A percentile compares a stretch with the other conserved stretches of the same genome.
These are phyloP conservation scores for Erythrophleum ivorense DNA, from an alignment of 331 rosid genomes.

Conservation along the genomic window DNA sequence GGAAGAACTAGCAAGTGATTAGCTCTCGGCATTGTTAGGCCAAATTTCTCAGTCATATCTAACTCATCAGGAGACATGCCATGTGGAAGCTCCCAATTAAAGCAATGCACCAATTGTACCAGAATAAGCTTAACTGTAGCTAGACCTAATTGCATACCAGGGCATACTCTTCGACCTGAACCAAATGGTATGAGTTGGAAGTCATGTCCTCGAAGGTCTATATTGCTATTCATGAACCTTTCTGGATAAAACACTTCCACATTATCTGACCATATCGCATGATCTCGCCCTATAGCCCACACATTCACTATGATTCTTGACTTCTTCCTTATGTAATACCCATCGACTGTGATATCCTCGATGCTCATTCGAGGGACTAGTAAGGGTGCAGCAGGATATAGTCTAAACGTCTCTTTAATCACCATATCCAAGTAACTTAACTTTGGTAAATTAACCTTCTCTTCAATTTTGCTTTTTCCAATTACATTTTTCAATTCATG, in stretches of 20 bases:
- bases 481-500: conserved; percentile 42
- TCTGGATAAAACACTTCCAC: conserved; percentile 49
- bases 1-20: conserved; percentile 36
- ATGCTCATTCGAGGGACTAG: conserved; percentile 37
- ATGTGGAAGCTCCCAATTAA: conserved; percentile 50
- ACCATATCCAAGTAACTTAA: conserved; percentile 49
- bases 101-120: conserved; percentile 58
- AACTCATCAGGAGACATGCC: conserved; percentile 29
- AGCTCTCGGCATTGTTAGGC: conserved; percentile 29
- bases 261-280: conserved; percentile 51
- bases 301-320: conserved; percentile 33
- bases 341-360: conserved; percentile 38
- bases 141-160: conserved; percentile 44
- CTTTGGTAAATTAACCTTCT: conserved; percentile 42
- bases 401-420: conserved; percentile 48
- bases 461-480: conserved; percentile 39
- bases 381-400: conserved; percentile 44
- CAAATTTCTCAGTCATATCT: conserved; percentile 50
- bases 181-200: conserved; percentile 54
- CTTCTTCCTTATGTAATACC: conserved; percentile 42
- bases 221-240: conserved; percentile 36
- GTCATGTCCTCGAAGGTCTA: conserved; percentile 45
- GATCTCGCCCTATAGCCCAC: conserved; percentile 53
- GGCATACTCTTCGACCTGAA: conserved; percentile 45
- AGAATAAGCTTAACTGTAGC: background rate